These are phyloP conservation scores for Melampsora abietis-canadensis DNA, from an alignment of 1,284 basidiomycete species.

Conservation along the genomic window DNA sequence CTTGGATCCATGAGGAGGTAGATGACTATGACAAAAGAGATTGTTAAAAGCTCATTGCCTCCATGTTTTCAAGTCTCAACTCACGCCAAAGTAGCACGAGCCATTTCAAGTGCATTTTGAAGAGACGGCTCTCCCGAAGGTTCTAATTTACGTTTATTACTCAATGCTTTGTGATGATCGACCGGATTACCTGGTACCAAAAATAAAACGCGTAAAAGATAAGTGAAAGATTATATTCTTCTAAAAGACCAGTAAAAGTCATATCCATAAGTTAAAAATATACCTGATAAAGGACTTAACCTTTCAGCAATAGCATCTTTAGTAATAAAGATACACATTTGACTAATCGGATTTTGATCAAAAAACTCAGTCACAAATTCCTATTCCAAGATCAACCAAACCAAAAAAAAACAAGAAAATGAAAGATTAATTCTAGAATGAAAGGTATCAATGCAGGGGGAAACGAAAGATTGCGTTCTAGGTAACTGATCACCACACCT, in stretches of 20 bases:
- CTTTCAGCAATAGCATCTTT: constrained; percentile 52
- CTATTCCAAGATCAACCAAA: constrained; percentile 10
- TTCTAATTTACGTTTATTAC: constrained; percentile 81
- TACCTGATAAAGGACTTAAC: constrained; percentile 46
- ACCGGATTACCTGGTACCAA: constrained; percentile 75
- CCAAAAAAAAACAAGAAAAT: not conserved
- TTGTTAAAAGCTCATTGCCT: not conserved
- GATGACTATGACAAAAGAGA: constrained; percentile 62
- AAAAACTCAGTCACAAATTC: constrained; percentile 96
- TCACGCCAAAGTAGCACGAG: constrained; percentile 79
- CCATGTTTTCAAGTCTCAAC: constrained; percentile 45
- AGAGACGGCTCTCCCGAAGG: constrained; percentile 88
- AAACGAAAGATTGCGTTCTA: not conserved
- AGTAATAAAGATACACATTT: constrained; percentile 56
- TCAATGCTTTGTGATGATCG: constrained; percentile 79
- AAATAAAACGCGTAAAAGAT: not conserved
- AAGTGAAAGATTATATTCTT: not conserved
- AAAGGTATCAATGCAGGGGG: not conserved
- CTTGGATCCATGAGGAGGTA: constrained; percentile 89
- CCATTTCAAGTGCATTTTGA: constrained; percentile 96
- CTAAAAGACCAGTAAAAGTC: no score
- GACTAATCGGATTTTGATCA: constrained; percentile 98
- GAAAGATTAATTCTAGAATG: not conserved
- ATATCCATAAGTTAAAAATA: constrained; percentile 1
- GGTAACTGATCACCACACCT: constrained; percentile 50